phyloP scores from a whole-genome alignment of 495 filamentous ascomycete genomes.

The Cercophora scortea region DNA sequence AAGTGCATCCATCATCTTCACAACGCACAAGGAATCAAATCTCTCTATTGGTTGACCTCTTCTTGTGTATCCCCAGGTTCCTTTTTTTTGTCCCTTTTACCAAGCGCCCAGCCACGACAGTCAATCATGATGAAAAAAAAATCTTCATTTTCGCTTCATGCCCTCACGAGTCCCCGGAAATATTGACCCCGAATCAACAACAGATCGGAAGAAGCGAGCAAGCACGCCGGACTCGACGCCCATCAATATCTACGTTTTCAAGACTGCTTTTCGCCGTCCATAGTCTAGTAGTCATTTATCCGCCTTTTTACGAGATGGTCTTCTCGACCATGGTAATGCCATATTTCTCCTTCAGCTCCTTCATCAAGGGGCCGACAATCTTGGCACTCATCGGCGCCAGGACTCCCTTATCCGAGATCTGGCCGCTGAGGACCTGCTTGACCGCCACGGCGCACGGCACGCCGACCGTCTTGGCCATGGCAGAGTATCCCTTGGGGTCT shows the following conservation, averaged over 20 bases:
- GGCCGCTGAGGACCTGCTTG: constrained; percentile 78
- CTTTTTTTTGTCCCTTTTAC: not conserved
- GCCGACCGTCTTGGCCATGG: constrained; percentile 67
- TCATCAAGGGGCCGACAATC: constrained; percentile 64
- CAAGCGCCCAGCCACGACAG: not conserved
- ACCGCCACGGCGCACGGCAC: constrained; percentile 47
- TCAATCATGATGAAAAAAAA: too few relatives aligned
- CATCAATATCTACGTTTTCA: too few relatives aligned
- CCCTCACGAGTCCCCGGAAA: too few relatives aligned
- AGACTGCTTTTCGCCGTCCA: too few relatives aligned
- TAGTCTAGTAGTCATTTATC: not conserved
- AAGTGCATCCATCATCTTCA: not conserved
- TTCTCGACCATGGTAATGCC: constrained; percentile 28
- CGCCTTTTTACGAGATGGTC: constrained; percentile 19
- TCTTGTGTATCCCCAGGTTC: constrained; percentile 1
- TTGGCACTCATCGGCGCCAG: constrained; percentile 72
- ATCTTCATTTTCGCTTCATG: too few relatives aligned
- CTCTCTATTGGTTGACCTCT: constrained; percentile 4
- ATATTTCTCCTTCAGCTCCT: constrained; percentile 39
- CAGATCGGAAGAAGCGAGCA: too few relatives aligned
- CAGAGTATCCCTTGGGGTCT: constrained; percentile 69
- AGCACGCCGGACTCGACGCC: too few relatives aligned
- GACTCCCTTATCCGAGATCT: constrained; percentile 67
- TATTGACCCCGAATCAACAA: too few relatives aligned
- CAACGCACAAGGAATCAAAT: not conserved